Conservation (phyloP, 1,284 basidiomycete genomes). For the Anthracocystis panici-leucophaei region DNA sequence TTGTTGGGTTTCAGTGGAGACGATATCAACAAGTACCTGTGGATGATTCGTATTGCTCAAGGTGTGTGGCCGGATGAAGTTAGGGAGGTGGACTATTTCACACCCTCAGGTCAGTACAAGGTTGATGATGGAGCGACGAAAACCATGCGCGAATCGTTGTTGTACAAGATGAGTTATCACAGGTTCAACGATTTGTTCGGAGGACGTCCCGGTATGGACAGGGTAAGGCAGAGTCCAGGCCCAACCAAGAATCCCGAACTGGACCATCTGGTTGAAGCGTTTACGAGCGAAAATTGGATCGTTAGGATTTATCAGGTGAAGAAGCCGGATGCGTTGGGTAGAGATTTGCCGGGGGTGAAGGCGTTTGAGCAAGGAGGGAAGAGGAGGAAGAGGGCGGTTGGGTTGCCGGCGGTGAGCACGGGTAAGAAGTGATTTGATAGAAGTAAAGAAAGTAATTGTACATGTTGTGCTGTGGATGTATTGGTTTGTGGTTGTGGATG, state of each 20-base stretch:
- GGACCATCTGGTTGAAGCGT: conserved; percentile 68
- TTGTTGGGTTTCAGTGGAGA: conserved; percentile 97
- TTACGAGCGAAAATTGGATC: conserved; percentile 69
- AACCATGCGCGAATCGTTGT: conserved; percentile 94
- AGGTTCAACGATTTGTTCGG: conserved; percentile 68
- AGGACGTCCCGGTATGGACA: conserved; percentile 70
- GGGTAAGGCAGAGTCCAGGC: conserved; percentile 55
- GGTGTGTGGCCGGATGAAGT: conserved; percentile 99
- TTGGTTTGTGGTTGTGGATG: too few relatives aligned
- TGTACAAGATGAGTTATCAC: conserved; percentile 73
- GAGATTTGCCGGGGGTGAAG: conserved; percentile 78
- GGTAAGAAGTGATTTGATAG: conserved; percentile 6
- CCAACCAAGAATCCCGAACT: conserved; percentile 57
- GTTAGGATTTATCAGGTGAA: conserved; percentile 92
- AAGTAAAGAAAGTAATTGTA: too few relatives aligned
- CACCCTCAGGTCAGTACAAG: conserved; percentile 90
- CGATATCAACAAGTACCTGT: conserved; percentile 98
- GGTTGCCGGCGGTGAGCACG: conserved; percentile 1
- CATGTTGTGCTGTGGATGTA: too few relatives aligned
- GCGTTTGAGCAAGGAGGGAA: conserved; percentile 83
- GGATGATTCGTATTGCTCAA: conserved; percentile 88
- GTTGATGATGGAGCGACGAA: conserved; percentile 87
- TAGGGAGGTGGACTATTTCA: conserved; percentile 94
- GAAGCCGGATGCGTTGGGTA: conserved; percentile 89
- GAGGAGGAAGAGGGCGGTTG: conserved; percentile 75